A percentile compares a stretch with the other conserved stretches of the same genome.
phyloP scores from a whole-genome alignment of 2,329 filamentous ascomycete species.

The Claviceps quebecensis region DNA sequence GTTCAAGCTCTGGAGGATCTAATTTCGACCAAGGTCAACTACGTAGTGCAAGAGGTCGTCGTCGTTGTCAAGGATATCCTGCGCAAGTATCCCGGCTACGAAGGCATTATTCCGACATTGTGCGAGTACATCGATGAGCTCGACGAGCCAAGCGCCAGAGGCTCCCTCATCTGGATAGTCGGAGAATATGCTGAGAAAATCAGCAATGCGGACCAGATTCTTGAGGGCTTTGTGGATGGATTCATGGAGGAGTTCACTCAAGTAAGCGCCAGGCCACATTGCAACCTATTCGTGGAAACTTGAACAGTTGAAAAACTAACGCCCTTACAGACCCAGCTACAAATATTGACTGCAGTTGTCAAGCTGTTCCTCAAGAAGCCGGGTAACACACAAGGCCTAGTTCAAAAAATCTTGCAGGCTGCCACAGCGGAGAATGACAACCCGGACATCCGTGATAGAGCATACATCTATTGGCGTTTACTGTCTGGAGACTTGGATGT shows the following conservation, averaged over 20 bases:
- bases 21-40: slow-evolving; percentile 96
- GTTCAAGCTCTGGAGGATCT: slow-evolving; percentile 87
- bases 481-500: slow-evolving; percentile 83
- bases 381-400: slow-evolving; percentile 74
- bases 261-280: slow-evolving; percentile 26
- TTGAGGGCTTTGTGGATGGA: slow-evolving; percentile 79
- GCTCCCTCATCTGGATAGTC: slow-evolving; percentile 94
- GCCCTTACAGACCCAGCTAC: slow-evolving; percentile 65
- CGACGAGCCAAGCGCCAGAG: slow-evolving; percentile 83
- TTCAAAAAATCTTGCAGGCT: slow-evolving; percentile 85
- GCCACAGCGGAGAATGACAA: slow-evolving; percentile 95
- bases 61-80: slow-evolving; percentile 99
- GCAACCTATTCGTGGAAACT: background rate
- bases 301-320: slow-evolving; percentile 3
- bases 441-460: slow-evolving; percentile 89
- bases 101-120: slow-evolving; percentile 91
- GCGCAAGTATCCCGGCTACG: slow-evolving; percentile 92
- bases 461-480: slow-evolving; percentile 96
- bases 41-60: slow-evolving; percentile 94
- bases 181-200: slow-evolving; percentile 99
- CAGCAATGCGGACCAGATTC: slow-evolving; percentile 90
- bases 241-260: slow-evolving; percentile 96
- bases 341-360: slow-evolving; percentile 92
- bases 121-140: slow-evolving; percentile 95
- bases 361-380: slow-evolving; percentile 97